Evolutionary conservation across 148 eudicot species (phyloP), one percentile per base, ranked within the genome.

Genomic region (Pouteria glomerata): DNA sequence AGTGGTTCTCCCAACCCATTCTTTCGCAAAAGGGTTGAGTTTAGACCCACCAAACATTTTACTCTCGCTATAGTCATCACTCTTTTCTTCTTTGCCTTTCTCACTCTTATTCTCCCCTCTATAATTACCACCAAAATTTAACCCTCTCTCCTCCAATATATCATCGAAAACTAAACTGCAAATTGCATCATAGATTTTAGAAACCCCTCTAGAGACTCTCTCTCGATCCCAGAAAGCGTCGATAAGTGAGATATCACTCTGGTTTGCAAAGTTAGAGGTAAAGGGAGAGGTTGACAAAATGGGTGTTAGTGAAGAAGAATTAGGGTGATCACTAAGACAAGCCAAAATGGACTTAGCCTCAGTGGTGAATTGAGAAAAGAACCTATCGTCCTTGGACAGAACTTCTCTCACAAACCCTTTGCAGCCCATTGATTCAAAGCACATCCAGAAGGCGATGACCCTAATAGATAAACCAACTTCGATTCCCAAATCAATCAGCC

Each of bases 91-190:
- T n/a, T n/a, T n/a, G n/a, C n/a, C n/a, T n/a, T n/a, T n/a, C n/a
- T n/a, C n/a, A n/a, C n/a, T n/a, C 13, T 58, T 58, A 10, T 0
- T 30, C 24, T 26, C 24, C 27, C 12, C 30, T 55, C 29, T 30
- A 23, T 24, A 29, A 55, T 7, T 14, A 56, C 4, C 8, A 30
- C 34, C 8, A 58, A n/a, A 35, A 33, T 39, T 70, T 23, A 70
- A 57, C 4, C 73, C 73, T 48, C 64, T 70, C 73, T 70, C 73
- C 64, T 57, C 64, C 73, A 70, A 57, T 19, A 70, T 57, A 57
- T 70, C 73, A 16, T 57, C 64, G 27, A 70, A 70, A 57, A 70
- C 21, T 39, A 56, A 15, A 24, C 50, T 70, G 13, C 30, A 70
- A 24, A 33, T 45, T 8, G 64, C 64, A 26, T 27, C 12, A 42